Evolutionary conservation across 2,329 filamentous ascomycete species (phyloP).

Genomic region (Fusarium sterilihyphosum): DNA sequence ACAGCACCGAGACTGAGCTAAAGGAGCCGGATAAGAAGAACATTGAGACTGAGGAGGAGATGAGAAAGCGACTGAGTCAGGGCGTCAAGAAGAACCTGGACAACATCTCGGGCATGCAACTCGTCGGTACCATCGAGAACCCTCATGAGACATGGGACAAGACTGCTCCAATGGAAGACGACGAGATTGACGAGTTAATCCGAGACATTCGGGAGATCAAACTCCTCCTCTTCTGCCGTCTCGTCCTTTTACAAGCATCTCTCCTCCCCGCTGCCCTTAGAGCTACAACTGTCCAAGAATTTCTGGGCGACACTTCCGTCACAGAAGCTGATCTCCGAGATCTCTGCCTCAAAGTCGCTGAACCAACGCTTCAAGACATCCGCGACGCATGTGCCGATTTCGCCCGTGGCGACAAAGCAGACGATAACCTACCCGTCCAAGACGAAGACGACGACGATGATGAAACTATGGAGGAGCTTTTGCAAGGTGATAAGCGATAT

Average conservation of each 20-base stretch:
- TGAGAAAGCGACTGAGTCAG: slow-evolving; percentile 40
- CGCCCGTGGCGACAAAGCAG: slow-evolving; percentile 37
- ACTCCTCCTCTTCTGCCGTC: slow-evolving; percentile 41
- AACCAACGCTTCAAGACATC: slow-evolving; percentile 42
- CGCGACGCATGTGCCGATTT: slow-evolving; percentile 47
- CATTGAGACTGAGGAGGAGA: slow-evolving; percentile 45
- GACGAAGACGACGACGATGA: slow-evolving; percentile 5
- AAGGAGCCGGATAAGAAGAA: slow-evolving; percentile 42
- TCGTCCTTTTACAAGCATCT: slow-evolving; percentile 41
- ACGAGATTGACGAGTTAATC: slow-evolving; percentile 39
- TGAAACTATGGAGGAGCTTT: slow-evolving; percentile 33
- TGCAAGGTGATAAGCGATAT: slow-evolving; percentile 25
- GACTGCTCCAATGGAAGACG: slow-evolving; percentile 40
- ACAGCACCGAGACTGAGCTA: not conserved
- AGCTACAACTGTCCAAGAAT: slow-evolving; percentile 39
- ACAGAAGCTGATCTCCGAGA: slow-evolving; percentile 42
- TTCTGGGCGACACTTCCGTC: slow-evolving; percentile 39
- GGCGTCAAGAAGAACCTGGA: slow-evolving; percentile 43
- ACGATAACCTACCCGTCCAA: not conserved
- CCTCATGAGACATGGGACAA: slow-evolving; percentile 38
- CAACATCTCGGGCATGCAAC: slow-evolving; percentile 23
- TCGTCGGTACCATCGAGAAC: slow-evolving; percentile 42
- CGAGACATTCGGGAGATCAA: slow-evolving; percentile 44
- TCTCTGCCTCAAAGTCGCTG: slow-evolving; percentile 42
- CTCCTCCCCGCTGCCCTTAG: slow-evolving; percentile 41